phyloP scores from a whole-genome alignment of 495 filamentous ascomycete species.

The Aspergillus diversus region DNA sequence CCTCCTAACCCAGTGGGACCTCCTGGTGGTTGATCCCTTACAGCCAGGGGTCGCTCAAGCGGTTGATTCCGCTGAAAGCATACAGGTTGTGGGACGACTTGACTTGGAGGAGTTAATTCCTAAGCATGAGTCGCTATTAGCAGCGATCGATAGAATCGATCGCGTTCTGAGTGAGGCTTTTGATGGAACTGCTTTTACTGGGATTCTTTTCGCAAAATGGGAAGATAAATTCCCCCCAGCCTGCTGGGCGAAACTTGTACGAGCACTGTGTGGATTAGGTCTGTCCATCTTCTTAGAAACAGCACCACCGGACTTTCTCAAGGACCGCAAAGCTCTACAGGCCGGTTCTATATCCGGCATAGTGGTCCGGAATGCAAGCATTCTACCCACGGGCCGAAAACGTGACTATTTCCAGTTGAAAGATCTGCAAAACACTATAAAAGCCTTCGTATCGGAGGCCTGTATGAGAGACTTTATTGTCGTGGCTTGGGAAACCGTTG shows the following conservation, averaged over 20 bases:
- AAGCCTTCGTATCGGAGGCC: constrained; percentile 58
- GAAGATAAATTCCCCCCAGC: constrained; percentile 36
- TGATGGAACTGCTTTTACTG: constrained; percentile 41
- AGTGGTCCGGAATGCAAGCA: constrained; percentile 54
- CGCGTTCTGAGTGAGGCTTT: constrained; percentile 34
- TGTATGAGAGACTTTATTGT: constrained; percentile 52
- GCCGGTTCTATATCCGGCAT: constrained; percentile 44
- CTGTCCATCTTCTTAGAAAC: constrained; percentile 55
- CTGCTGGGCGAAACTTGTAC: constrained; percentile 40
- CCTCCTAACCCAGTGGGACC: constrained; percentile 50
- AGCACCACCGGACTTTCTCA: constrained; percentile 51
- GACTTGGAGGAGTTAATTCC: constrained; percentile 40
- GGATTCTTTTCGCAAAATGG: constrained; percentile 56
- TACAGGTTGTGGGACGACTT: constrained; percentile 44
- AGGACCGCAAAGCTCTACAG: constrained; percentile 41
- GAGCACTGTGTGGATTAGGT: constrained; percentile 40
- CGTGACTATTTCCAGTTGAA: constrained; percentile 55
- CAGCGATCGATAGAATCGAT: constrained; percentile 40
- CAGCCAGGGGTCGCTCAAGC: constrained; percentile 44
- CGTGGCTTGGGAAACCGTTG: constrained; percentile 58
- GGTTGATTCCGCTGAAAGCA: constrained; percentile 28
- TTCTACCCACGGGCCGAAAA: constrained; percentile 48
- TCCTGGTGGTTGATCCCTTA: constrained; percentile 51
- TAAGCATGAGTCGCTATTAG: constrained; percentile 27
- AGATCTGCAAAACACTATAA: constrained; percentile 47